phyloP scores from a whole-genome alignment of 345 rosid species.

The Euclidium syriacum region DNA sequence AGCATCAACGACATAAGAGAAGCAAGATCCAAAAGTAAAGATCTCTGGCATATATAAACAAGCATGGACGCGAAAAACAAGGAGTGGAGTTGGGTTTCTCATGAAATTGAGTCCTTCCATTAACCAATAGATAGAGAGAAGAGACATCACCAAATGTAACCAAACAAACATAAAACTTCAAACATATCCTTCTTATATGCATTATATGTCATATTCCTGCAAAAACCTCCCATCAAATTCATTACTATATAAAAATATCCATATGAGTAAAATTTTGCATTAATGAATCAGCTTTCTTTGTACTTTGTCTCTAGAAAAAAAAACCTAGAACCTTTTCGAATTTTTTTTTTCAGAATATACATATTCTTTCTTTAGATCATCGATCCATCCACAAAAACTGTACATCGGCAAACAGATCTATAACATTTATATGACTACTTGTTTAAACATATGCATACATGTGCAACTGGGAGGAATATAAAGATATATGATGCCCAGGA shows the following conservation, averaged over 20 bases:
- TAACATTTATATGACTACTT: neutral
- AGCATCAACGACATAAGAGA: neutral
- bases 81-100: constrained; percentile 16
- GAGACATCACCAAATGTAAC: constrained; percentile 14
- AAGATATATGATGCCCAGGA: neutral
- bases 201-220: neutral
- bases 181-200: neutral
- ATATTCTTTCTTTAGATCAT: neutral
- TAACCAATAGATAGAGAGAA: constrained; percentile 22
- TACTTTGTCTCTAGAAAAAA: neutral
- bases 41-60: constrained; percentile 3
- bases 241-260: neutral
- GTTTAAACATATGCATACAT: neutral
- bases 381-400: neutral
- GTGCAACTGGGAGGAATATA: neutral
- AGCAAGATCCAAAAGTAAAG: constrained; percentile 14
- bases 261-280: neutral
- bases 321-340: constrained; percentile 8
- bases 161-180: constrained; percentile 4
- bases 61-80: constrained; percentile 22
- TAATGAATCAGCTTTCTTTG: neutral
- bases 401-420: neutral
- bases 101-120: constrained; percentile 9
- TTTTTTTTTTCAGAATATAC: neutral
- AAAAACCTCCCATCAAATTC: neutral